These are phyloP conservation scores for Podila epicladia DNA, from an alignment of 192 early-diverging fungal species.

Conservation along the genomic window DNA sequence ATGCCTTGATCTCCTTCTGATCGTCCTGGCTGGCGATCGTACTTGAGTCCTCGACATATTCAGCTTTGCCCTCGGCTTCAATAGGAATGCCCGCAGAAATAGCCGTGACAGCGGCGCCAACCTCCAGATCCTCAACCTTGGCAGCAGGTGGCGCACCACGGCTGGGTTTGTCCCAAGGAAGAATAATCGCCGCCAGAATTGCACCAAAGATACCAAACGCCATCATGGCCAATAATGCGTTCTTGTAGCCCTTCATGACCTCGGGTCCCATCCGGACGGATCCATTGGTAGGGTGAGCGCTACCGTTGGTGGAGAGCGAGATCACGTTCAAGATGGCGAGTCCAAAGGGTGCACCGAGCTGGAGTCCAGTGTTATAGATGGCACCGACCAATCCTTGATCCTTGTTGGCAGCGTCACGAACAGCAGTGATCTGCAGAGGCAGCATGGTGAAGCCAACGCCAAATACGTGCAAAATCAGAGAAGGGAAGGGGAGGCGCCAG, in stretches of 20 bases:
- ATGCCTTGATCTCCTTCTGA: not conserved
- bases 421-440: slow-evolving; percentile 32
- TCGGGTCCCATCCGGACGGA: slow-evolving; percentile 5
- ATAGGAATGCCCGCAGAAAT: not conserved
- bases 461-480: slow-evolving; percentile 32
- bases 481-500: slow-evolving; percentile 41
- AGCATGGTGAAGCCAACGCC: slow-evolving; percentile 32
- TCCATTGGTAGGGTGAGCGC: not conserved
- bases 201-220: slow-evolving; percentile 14
- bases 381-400: slow-evolving; percentile 44
- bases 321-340: slow-evolving; percentile 47
- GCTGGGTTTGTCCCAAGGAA: slow-evolving; percentile 18
- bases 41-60: not conserved
- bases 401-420: slow-evolving; percentile 29
- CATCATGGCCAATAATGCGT: slow-evolving; percentile 12
- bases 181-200: slow-evolving; percentile 4
- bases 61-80: not conserved
- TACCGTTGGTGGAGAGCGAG: slow-evolving; percentile 23
- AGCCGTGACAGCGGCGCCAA: not conserved
- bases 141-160: not conserved
- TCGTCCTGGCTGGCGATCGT: not conserved
- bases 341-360: slow-evolving; percentile 48
- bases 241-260: slow-evolving; percentile 26
- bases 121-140: not conserved
- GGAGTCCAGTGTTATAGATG: slow-evolving; percentile 44